Evolutionary conservation across 306 rosid species (phyloP), one percentile per base, ranked within the genome.

Genomic region (Inga leiocalycina): DNA sequence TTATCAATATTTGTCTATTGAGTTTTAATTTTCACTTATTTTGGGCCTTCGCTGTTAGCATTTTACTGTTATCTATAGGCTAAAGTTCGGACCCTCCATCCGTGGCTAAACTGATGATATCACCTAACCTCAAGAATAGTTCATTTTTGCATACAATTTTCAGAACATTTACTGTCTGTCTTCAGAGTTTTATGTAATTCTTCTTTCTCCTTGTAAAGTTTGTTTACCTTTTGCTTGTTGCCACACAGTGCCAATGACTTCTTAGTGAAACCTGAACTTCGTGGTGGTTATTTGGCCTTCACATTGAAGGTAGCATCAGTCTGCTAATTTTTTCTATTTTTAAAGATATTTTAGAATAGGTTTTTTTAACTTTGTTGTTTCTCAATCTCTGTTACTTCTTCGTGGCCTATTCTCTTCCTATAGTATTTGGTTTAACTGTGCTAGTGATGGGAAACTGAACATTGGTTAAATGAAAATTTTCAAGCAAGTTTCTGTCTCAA

Each of bases 211-310:
- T 19, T 81, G 49, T 80, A 62, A 59, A 83, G 71, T 62, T 41
- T 37, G 62, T 35, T 76, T 54, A 34, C 54, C 45, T 84, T 81
- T 30, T 85, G 66, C 82, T 84, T 86, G 77, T 77, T 81, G 59
- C 59, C 51, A 74, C 62, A 17, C 86, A 94, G 99, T 87, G 96
- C 90, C 84, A 91, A 79, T 83, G 98, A 96, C 86, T 86, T 80
- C 84, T 89, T 95, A 81, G 88, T 91, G 78, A 85, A 76, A 61
- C 85, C 94, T 35, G 91, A 91, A 85, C 75, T 90, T 84, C 92
- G 95, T 30, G 99, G 98, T 88, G 93, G 97, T 83, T 96, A 93
- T 92, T 88, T 90, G 78, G 99, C 97, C 76, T 93, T 96, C 84
- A 93, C 97, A 61, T 80, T 87, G 73, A 92, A 44, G 97, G 99